These are phyloP conservation scores for Malus sylvestris DNA, from an alignment of 306 rosid species.

Conservation along the genomic window DNA sequence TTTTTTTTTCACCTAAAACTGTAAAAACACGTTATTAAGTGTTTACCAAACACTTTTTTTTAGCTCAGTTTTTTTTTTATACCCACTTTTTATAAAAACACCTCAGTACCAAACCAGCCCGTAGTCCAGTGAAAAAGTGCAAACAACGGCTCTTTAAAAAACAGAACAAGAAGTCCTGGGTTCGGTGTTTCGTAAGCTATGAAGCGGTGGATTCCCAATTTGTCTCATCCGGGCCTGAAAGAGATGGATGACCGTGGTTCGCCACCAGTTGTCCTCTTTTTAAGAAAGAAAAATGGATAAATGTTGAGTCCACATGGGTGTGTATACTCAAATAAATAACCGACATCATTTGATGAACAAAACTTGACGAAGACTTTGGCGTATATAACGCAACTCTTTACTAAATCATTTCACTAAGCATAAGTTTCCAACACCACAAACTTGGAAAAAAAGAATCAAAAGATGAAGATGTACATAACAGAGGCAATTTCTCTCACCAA, in stretches of 20 bases:
- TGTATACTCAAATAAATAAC: not conserved
- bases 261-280: too few relatives aligned
- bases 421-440: constrained; percentile 30
- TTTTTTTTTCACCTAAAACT: too few relatives aligned
- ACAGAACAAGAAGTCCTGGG: accelerated
- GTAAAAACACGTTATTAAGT: too few relatives aligned
- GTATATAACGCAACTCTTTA: not conserved
- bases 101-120: too few relatives aligned
- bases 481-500: constrained; percentile 19
- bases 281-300: too few relatives aligned
- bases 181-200: too few relatives aligned
- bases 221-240: accelerated
- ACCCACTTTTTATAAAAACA: too few relatives aligned
- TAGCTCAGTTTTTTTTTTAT: too few relatives aligned
- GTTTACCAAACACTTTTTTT: too few relatives aligned
- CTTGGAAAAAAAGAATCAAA: constrained; percentile 23
- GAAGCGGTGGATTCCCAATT: too few relatives aligned
- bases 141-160: too few relatives aligned
- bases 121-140: too few relatives aligned
- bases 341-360: not conserved
- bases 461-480: constrained; percentile 39
- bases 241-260: accelerated
- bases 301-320: not conserved
- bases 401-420: constrained; percentile 14
- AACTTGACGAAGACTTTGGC: not conserved